Conservation (phyloP, 2,329 filamentous ascomycete species). For the Zasmidium cellare region DNA sequence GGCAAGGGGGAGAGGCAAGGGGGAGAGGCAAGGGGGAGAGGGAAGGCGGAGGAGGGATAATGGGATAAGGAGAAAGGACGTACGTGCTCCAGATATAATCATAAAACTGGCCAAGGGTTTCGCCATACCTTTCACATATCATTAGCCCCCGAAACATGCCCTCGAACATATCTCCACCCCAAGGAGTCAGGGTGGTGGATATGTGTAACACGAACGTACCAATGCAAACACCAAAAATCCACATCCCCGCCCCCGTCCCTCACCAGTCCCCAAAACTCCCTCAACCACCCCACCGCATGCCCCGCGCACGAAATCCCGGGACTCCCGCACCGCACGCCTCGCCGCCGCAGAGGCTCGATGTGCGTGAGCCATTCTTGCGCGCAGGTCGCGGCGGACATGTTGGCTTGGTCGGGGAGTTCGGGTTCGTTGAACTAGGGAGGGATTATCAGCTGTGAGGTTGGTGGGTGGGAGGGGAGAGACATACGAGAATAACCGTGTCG, state of each 20-base stretch:
- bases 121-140: conserved; percentile 17
- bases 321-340: conserved; percentile 25
- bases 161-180: too few species aligned
- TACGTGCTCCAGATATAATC: conserved; percentile 35
- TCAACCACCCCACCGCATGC: conserved; percentile 29
- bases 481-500: conserved; percentile 16
- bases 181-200: too few species aligned
- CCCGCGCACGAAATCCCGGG: conserved; percentile 33
- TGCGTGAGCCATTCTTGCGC: conserved; percentile 28
- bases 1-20: too few species aligned
- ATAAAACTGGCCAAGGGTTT: conserved; percentile 31
- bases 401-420: conserved; percentile 33
- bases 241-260: conserved; percentile 21
- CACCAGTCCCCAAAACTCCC: conserved; percentile 25
- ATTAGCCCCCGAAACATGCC: too few species aligned
- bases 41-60: too few species aligned
- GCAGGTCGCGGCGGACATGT: conserved; percentile 30
- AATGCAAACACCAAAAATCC: conserved; percentile 34
- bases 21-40: too few species aligned
- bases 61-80: background rate
- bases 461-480: too few species aligned
- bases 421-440: conserved; percentile 32
- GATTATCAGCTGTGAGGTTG: too few species aligned
- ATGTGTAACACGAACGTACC: too few species aligned
- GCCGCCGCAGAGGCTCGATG: conserved; percentile 32